Evolutionary conservation across 768 basidiomycete genomes (phyloP).

Genomic region (Calvatia gigantea): DNA sequence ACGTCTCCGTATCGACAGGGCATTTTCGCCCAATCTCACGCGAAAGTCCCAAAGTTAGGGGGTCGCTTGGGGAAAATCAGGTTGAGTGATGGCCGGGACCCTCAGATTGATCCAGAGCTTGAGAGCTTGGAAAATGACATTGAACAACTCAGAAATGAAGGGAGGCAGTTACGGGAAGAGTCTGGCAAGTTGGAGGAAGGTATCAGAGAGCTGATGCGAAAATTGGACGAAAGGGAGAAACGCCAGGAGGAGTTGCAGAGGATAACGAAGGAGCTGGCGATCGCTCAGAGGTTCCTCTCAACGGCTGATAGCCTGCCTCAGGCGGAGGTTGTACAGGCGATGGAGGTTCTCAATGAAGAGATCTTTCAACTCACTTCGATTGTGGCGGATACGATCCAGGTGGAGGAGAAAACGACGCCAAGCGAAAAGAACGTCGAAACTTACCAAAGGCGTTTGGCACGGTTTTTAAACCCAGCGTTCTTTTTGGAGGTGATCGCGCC

Average conservation of each 20-base stretch:
- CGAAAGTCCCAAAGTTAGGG: too few species aligned
- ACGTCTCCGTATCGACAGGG: too few species aligned
- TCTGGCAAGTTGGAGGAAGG: slow-evolving; percentile 9
- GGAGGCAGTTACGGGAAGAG: not conserved
- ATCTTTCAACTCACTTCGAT: slow-evolving; percentile 43
- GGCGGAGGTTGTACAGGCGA: slow-evolving; percentile 35
- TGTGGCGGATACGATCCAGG: slow-evolving; percentile 31
- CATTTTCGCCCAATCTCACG: too few species aligned
- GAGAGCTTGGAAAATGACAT: not conserved
- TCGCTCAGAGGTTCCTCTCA: slow-evolving; percentile 39
- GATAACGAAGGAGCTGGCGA: slow-evolving; percentile 36
- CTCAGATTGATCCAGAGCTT: not conserved
- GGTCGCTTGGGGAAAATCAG: too few species aligned
- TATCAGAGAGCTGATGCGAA: slow-evolving; percentile 18
- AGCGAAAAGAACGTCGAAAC: not conserved
- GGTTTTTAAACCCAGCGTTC: not conserved
- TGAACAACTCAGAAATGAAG: not conserved
- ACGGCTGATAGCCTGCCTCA: slow-evolving; percentile 41
- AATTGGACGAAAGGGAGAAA: slow-evolving; percentile 16
- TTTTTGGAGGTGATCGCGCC: not conserved
- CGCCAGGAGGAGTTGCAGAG: slow-evolving; percentile 26
- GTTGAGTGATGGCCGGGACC: too few species aligned
- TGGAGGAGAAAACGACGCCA: not conserved
- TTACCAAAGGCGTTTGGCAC: not conserved
- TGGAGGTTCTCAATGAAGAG: slow-evolving; percentile 44